Percentiles rank a stretch among this genome's conserved stretches.
phyloP scores from a whole-genome alignment of 441 rosid genomes.

The Populus tomentosa region DNA sequence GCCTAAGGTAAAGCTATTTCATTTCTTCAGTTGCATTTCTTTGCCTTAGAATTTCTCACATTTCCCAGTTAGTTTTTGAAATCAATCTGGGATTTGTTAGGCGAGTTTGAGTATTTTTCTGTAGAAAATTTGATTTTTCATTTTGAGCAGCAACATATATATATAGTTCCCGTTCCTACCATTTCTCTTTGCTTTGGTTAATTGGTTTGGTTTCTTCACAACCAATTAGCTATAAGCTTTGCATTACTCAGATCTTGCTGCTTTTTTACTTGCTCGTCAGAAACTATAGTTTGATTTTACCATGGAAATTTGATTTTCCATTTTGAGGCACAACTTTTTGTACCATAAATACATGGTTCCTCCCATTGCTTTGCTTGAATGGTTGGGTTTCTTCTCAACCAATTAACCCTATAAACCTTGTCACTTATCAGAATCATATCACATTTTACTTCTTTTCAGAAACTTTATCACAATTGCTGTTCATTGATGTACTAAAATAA shows the following conservation, averaged over 20 bases:
- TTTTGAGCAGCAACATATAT: background rate
- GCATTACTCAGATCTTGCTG: background rate
- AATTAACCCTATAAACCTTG: background rate
- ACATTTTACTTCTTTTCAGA: background rate
- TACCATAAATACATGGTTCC: background rate
- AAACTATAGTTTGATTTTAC: no score
- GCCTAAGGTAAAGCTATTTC: slow-evolving; percentile 62
- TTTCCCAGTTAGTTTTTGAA: background rate
- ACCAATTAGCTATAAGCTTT: background rate
- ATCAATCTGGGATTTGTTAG: background rate
- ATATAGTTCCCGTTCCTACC: background rate
- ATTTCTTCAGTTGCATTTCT: background rate
- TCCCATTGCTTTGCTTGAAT: background rate
- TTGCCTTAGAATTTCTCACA: background rate
- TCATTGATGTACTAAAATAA: background rate
- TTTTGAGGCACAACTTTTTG: background rate
- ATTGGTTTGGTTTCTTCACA: background rate
- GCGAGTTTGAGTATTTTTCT: background rate
- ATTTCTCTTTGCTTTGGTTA: background rate
- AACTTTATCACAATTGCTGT: no score
- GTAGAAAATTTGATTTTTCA: background rate
- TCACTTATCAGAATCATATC: background rate
- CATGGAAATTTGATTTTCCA: background rate
- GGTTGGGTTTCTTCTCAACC: background rate
- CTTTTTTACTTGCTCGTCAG: background rate